Evolutionary conservation across 2,329 filamentous ascomycete species (phyloP).

Genomic region (Daldinia sp.): DNA sequence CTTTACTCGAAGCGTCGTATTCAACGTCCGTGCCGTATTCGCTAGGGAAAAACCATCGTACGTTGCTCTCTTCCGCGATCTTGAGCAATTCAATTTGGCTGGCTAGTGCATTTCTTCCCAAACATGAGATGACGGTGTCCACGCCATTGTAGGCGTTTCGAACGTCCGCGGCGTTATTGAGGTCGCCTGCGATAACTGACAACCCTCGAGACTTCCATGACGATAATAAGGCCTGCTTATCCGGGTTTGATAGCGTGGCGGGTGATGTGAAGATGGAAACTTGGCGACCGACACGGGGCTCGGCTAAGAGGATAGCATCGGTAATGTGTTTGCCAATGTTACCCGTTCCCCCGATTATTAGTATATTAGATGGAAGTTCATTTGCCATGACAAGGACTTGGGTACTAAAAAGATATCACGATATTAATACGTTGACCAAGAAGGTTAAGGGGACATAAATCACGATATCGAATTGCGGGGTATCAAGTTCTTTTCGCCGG

Average conservation of each 20-base stretch:
- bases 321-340: conserved; percentile 49
- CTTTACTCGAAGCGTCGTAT: conserved; percentile 58
- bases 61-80: conserved; percentile 59
- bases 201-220: conserved; percentile 55
- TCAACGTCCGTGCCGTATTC: conserved; percentile 68
- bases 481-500: not conserved
- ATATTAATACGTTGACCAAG: not conserved
- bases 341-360: conserved; percentile 48
- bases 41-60: conserved; percentile 66
- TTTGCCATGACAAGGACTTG: conserved; percentile 26
- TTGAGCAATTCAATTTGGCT: conserved; percentile 63
- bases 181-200: conserved; percentile 63
- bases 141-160: conserved; percentile 59
- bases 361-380: conserved; percentile 42
- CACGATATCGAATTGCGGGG: conserved; percentile 5
- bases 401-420: not conserved
- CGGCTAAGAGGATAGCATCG: conserved; percentile 44
- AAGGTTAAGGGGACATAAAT: not conserved
- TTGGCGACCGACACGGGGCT: conserved; percentile 44
- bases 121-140: conserved; percentile 66
- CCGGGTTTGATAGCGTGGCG: conserved; percentile 53
- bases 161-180: conserved; percentile 59
- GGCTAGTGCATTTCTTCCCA: conserved; percentile 64
- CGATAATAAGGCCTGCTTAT: conserved; percentile 57
- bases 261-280: conserved; percentile 64